phyloP scores from a whole-genome alignment of 768 basidiomycete species.

The Phallus indusiatus region DNA sequence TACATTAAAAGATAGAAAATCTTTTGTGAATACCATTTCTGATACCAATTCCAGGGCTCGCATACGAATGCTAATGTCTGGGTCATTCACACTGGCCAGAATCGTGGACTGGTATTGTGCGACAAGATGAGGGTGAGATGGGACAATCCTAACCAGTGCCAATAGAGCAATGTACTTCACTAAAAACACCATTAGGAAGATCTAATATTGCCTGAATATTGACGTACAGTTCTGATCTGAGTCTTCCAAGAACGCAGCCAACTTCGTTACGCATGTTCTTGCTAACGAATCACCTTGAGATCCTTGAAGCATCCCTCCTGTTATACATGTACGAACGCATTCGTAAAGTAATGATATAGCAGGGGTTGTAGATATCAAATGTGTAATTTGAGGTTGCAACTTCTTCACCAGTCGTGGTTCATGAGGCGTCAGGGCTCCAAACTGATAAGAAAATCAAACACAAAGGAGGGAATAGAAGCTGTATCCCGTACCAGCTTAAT shows the following conservation, averaged over 20 bases:
- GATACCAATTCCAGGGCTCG: constrained; percentile 89
- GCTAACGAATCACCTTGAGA: constrained; percentile 72
- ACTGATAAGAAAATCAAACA: constrained; percentile 36
- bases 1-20: not conserved
- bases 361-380: constrained; percentile 89
- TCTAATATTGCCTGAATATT: not conserved
- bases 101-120: constrained; percentile 90
- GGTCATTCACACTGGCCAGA: constrained; percentile 79
- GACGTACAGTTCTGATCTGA: constrained; percentile 87
- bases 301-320: constrained; percentile 89
- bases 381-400: constrained; percentile 86
- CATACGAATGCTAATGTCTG: constrained; percentile 94
- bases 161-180: constrained; percentile 96
- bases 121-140: constrained; percentile 80
- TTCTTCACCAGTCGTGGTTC: constrained; percentile 94
- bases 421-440: constrained; percentile 83
- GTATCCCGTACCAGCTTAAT: constrained; percentile 70
- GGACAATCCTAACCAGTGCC: constrained; percentile 93
- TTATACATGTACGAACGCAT: constrained; percentile 97
- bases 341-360: constrained; percentile 96
- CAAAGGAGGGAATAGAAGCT: not conserved
- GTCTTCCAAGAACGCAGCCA: constrained; percentile 87
- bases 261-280: constrained; percentile 82
- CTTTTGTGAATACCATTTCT: constrained; percentile 57
- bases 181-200: constrained; percentile 24